A percentile compares a stretch with the other conserved stretches of the same genome.
phyloP scores from a whole-genome alignment of 805 yeast species.

The Hanseniaspora clermontiae region DNA sequence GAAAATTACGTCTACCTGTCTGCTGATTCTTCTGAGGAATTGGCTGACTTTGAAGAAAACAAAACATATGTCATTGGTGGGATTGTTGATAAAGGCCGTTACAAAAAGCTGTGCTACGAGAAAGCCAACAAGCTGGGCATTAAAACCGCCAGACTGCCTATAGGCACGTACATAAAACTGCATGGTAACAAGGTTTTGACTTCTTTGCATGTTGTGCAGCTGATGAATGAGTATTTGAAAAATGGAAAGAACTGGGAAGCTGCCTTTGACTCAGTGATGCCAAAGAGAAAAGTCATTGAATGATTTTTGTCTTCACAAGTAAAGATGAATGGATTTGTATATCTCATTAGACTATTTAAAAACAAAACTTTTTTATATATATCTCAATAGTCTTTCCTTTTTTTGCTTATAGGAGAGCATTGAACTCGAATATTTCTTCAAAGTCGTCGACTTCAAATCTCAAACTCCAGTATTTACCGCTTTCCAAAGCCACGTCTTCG shows the following conservation, averaged over 20 bases:
- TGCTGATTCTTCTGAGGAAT: conserved; percentile 69
- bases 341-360: too few relatives aligned
- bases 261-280: conserved; percentile 80
- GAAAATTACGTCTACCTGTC: conserved; percentile 54
- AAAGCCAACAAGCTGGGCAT: conserved; percentile 69
- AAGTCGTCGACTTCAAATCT: conserved; percentile 54
- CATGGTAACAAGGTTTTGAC: conserved; percentile 84
- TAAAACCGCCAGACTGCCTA: conserved; percentile 67
- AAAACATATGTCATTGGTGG: conserved; percentile 85
- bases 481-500: conserved; percentile 62
- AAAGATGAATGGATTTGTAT: too few relatives aligned
- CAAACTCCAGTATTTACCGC: conserved; percentile 62
- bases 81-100: conserved; percentile 87
- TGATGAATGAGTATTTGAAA: conserved; percentile 71
- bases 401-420: conserved; percentile 17
- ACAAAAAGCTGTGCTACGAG: conserved; percentile 63
- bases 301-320: conserved; percentile 11
- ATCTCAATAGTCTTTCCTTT: neutral
- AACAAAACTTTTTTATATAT: too few relatives aligned
- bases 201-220: conserved; percentile 87
- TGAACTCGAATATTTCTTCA: conserved; percentile 13
- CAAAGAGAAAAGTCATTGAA: conserved; percentile 50
- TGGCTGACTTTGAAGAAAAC: conserved; percentile 52
- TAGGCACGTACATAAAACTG: conserved; percentile 67
- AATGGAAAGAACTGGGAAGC: conserved; percentile 58